Conservation (phyloP, 768 basidiomycete genomes). For the Tulasnella sp. region DNA sequence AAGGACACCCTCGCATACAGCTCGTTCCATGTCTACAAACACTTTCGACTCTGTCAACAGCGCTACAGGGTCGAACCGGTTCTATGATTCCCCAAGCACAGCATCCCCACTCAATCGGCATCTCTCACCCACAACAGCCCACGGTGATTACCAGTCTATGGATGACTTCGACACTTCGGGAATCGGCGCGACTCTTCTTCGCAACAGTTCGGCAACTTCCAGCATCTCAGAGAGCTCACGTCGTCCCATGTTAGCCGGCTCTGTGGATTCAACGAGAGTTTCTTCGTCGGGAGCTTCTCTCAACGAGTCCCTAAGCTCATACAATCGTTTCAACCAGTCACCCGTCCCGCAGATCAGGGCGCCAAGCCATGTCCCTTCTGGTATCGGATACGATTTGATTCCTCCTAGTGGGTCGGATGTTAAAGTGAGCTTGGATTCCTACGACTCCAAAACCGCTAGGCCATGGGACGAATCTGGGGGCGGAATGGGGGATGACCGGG, state of each 20-base stretch:
- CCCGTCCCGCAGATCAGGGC: background rate
- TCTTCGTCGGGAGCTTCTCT: background rate
- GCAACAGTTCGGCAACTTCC: background rate
- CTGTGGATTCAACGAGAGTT: background rate
- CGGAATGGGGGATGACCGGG: background rate
- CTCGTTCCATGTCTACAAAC: constrained; percentile 10
- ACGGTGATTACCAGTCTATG: background rate
- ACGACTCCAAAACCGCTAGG: constrained; percentile 8
- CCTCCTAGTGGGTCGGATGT: constrained; percentile 13
- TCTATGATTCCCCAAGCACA: background rate
- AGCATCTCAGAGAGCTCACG: constrained; percentile 2
- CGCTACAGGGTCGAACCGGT: background rate
- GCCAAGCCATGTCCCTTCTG: background rate
- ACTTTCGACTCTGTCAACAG: background rate
- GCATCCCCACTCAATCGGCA: background rate
- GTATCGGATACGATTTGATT: constrained; percentile 2
- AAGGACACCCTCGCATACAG: background rate
- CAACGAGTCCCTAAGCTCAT: background rate
- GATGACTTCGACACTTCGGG: constrained; percentile 2
- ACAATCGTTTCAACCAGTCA: background rate
- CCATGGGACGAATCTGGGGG: background rate
- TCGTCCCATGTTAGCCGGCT: background rate
- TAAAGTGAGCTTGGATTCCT: constrained; percentile 6
- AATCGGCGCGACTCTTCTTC: constrained; percentile 3
- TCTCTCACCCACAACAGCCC: background rate